A percentile compares a stretch with the other conserved stretches of the same genome.
These are phyloP conservation scores for Rhizopus delemar DNA, from an alignment of 371 early-diverging fungal genomes.

Conservation along the genomic window DNA sequence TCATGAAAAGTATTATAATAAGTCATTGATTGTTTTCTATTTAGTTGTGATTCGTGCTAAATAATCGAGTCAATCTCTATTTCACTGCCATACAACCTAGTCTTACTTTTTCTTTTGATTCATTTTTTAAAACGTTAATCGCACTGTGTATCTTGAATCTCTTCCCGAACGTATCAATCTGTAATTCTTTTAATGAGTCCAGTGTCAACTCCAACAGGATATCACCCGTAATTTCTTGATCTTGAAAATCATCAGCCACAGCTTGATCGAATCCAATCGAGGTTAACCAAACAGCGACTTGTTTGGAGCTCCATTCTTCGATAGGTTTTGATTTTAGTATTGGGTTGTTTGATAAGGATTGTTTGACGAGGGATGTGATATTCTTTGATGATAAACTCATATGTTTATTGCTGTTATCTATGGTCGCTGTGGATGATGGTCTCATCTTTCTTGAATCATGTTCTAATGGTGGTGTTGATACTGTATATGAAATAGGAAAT, in stretches of 20 bases:
- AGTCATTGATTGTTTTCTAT: no score
- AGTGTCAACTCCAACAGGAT: constrained; percentile 61
- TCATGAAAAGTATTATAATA: no score
- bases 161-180: constrained; percentile 67
- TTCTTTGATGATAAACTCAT: constrained; percentile 12
- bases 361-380: constrained; percentile 11
- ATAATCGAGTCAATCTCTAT: background rate
- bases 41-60: background rate
- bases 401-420: background rate
- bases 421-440: background rate
- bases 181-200: constrained; percentile 67
- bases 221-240: constrained; percentile 73
- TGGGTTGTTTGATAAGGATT: constrained; percentile 1
- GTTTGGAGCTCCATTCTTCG: constrained; percentile 50
- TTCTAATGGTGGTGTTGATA: background rate
- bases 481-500: constrained; percentile 55
- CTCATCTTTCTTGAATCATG: constrained; percentile 25
- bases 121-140: constrained; percentile 46
- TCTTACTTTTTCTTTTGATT: constrained; percentile 14
- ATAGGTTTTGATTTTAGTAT: constrained; percentile 18
- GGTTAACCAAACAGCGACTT: constrained; percentile 29
- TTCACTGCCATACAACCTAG: constrained; percentile 12
- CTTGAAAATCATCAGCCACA: constrained; percentile 23
- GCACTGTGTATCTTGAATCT: constrained; percentile 69
- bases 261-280: background rate